These are phyloP conservation scores for Termitomyces sp. DNA, from an alignment of 768 basidiomycete genomes.

Conservation along the genomic window DNA sequence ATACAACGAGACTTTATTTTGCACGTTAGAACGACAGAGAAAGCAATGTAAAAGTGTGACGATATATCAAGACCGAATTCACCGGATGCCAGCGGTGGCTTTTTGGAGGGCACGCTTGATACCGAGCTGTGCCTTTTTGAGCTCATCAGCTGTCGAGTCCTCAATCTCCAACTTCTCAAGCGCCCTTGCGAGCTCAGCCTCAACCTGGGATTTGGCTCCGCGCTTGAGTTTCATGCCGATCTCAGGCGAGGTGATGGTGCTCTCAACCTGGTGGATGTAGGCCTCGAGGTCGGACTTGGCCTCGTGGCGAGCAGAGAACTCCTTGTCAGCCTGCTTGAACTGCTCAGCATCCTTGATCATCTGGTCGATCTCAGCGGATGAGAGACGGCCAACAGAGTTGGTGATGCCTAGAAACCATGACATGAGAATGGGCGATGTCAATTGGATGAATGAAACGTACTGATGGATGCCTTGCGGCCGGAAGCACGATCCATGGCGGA, in stretches of 20 bases:
- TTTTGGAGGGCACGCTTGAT: conserved; percentile 99
- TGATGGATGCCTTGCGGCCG: conserved; percentile 98
- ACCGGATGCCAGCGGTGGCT: conserved; percentile 89
- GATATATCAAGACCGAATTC: conserved; percentile 28
- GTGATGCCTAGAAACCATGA: conserved; percentile 67
- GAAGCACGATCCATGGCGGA: conserved; percentile 98
- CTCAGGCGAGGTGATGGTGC: conserved; percentile 93
- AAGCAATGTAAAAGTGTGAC: conserved; percentile 24
- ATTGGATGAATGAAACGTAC: conserved; percentile 41
- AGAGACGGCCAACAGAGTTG: conserved; percentile 99
- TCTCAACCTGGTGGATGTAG: conserved; percentile 96
- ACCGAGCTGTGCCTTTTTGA: conserved; percentile 92
- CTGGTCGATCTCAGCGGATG: conserved; percentile 96
- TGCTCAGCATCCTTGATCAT: conserved; percentile 99
- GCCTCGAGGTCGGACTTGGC: conserved; percentile 98
- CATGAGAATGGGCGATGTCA: conserved; percentile 7
- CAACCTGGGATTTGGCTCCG: conserved; percentile 91
- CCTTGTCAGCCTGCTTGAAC: conserved; percentile 95
- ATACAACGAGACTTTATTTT: conserved; percentile 16
- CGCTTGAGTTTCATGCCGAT: conserved; percentile 99
- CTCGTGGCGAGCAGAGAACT: conserved; percentile 97
- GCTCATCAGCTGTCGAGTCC: conserved; percentile 89
- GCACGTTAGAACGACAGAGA: conserved; percentile 16
- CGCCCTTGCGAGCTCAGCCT: conserved; percentile 96
- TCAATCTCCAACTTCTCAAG: conserved; percentile 99